Conservation (phyloP, 2,329 filamentous ascomycete genomes). For the Microdochium paspali region DNA sequence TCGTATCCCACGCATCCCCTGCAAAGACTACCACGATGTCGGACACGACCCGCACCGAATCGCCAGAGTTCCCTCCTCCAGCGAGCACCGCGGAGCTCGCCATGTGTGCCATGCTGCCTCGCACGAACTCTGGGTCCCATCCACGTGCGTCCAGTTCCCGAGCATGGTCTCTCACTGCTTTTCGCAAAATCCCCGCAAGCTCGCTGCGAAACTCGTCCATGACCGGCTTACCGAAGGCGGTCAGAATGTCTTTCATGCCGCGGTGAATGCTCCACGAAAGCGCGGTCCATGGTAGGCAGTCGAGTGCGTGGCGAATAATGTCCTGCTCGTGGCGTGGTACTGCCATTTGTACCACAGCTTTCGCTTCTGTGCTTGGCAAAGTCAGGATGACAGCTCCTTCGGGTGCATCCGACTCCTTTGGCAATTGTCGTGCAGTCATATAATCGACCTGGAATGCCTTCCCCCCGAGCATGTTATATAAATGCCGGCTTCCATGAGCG, state of each 20-base stretch:
- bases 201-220: constrained; percentile 15
- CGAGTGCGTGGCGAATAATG: constrained; percentile 14
- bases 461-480: constrained; percentile 22
- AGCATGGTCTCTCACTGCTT: constrained; percentile 4
- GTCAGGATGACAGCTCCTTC: constrained; percentile 5
- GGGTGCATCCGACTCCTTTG: neutral
- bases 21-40: constrained; percentile 12
- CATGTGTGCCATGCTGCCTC: constrained; percentile 16
- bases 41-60: constrained; percentile 18
- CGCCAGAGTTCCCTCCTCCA: constrained; percentile 18
- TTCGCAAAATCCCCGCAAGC: constrained; percentile 3
- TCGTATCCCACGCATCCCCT: constrained; percentile 6
- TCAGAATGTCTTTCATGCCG: constrained; percentile 18
- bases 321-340: constrained; percentile 10
- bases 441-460: constrained; percentile 21
- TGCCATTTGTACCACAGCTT: constrained; percentile 5
- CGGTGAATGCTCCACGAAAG: constrained; percentile 23
- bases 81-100: constrained; percentile 17
- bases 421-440: constrained; percentile 9
- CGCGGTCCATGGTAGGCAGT: constrained; percentile 20
- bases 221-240: constrained; percentile 14
- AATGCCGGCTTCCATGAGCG: constrained; percentile 17
- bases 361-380: constrained; percentile 10
- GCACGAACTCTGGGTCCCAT: constrained; percentile 17
- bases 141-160: constrained; percentile 10